Evolutionary conservation across 441 rosid genomes (phyloP).

Genomic region (Gossypium trilobum): DNA sequence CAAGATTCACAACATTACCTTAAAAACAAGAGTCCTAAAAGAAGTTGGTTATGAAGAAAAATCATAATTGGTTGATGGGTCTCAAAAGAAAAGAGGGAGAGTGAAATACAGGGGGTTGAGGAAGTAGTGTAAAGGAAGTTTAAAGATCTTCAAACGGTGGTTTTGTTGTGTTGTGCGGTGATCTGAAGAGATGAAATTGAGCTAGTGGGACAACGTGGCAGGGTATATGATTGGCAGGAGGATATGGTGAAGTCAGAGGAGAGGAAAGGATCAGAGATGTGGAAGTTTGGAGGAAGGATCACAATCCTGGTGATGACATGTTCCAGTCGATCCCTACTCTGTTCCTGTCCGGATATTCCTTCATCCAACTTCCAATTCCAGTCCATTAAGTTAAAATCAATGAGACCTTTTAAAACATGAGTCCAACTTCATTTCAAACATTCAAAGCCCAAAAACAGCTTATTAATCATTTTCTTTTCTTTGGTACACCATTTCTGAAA

Average conservation of each 20-base stretch:
- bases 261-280: not conserved
- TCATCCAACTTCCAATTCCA: too few relatives aligned
- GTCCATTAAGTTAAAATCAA: too few relatives aligned
- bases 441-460: too few relatives aligned
- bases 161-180: not conserved
- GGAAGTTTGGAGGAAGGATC: not conserved
- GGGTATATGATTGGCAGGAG: not conserved
- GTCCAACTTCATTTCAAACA: too few relatives aligned
- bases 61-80: slow-evolving; percentile 21
- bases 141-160: not conserved
- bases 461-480: too few relatives aligned
- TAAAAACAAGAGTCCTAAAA: not conserved
- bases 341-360: not conserved
- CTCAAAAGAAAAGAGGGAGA: not conserved
- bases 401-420: too few relatives aligned
- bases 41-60: slow-evolving; percentile 11
- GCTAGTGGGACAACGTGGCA: not conserved
- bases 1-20: slow-evolving; percentile 2
- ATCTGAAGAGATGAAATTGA: not conserved
- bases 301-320: not conserved
- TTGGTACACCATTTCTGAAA: too few relatives aligned
- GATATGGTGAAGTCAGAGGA: not conserved
- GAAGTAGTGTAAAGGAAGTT: not conserved
- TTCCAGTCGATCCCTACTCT: not conserved
- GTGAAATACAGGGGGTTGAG: not conserved